Evolutionary conservation across 2,329 filamentous ascomycete genomes (phyloP), one percentile per base, ranked within the genome.

Genomic region (Lachnellula willkommii): DNA sequence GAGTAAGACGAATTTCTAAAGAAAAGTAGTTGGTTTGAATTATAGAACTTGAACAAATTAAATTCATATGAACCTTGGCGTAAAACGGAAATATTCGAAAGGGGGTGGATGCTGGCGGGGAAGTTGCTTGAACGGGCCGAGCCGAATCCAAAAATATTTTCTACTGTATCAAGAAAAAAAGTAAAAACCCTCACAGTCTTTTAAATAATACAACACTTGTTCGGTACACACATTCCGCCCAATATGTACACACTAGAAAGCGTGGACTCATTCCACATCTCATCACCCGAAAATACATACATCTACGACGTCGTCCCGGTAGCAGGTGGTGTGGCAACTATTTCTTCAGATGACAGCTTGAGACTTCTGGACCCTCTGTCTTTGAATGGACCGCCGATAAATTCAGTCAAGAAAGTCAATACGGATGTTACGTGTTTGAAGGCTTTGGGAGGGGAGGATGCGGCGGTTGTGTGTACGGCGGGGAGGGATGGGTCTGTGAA

Each of bases 331-430:
- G 50, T 71, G 11, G 69, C 65, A 49, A 54, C 82, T 15, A 87
- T 88, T 55, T 81, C 84, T 3, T 89, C 88, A 0, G 85, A 90
- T 72, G 83, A 89, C 70, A 79, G 76, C n/a, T 75, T 92, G 20
- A 79, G 82, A 28, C 72, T 89, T 17, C 79, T 91, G 61, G 79
- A 88, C 67, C 79, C 85, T 0, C 61, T 73, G 1, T 78, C 76
- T 24, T 74, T 91, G 24, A 75, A 75, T 53, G 68, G 75, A 3
- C 76, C 80, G 0, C 77, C 80, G 3, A 62, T 78, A 26, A 74
- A 75, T 50, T 72, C 73, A 8, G 72, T 82, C 48, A 68, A 70
- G 37, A 80, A 79, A 9, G 74, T 77, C 35, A 83, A 88, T 60
- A 76, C 79, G 5, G 87, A 87, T 58, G 73, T 90, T 62, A 85